Conservation (phyloP, 2,329 filamentous ascomycete species). For the Nothophoma quercina region DNA sequence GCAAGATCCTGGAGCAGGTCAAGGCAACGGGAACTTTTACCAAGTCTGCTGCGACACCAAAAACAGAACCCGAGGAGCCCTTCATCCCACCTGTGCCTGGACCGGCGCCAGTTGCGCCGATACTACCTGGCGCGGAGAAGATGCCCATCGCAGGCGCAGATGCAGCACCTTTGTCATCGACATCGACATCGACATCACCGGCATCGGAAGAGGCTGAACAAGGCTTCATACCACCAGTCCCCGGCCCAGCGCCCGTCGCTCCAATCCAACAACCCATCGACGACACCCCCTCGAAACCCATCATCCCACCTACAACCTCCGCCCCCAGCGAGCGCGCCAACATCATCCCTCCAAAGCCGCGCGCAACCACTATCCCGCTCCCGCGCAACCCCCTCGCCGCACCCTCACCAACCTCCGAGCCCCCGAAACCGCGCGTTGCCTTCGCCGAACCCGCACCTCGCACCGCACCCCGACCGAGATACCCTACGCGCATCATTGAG, state of each 20-base stretch:
- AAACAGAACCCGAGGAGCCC: conserved; percentile 5
- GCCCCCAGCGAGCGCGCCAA: conserved; percentile 12
- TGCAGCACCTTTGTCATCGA: neutral
- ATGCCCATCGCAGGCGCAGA: neutral
- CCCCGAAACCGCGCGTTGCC: conserved; percentile 3
- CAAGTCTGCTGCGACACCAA: conserved; percentile 1
- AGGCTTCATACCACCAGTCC: neutral
- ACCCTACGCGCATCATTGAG: conserved; percentile 28
- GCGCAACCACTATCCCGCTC: conserved; percentile 36
- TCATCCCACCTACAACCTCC: conserved; percentile 6
- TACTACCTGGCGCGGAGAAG: conserved; percentile 3
- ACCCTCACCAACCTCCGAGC: conserved; percentile 17
- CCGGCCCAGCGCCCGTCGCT: neutral
- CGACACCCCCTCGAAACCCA: neutral
- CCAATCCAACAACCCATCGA: conserved; percentile 13
- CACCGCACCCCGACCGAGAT: conserved; percentile 7
- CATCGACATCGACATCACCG: neutral
- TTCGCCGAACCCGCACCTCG: conserved; percentile 16
- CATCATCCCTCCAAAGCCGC: conserved; percentile 9
- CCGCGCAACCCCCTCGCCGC: conserved; percentile 25
- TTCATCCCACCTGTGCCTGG: conserved; percentile 12
- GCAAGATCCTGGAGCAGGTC: conserved; percentile 44
- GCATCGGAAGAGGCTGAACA: neutral
- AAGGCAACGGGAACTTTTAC: conserved; percentile 34
- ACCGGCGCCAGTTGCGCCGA: conserved; percentile 16